Evolutionary conservation across 2,329 filamentous ascomycete species (phyloP).

Genomic region (Cladosporium cucumerinum): DNA sequence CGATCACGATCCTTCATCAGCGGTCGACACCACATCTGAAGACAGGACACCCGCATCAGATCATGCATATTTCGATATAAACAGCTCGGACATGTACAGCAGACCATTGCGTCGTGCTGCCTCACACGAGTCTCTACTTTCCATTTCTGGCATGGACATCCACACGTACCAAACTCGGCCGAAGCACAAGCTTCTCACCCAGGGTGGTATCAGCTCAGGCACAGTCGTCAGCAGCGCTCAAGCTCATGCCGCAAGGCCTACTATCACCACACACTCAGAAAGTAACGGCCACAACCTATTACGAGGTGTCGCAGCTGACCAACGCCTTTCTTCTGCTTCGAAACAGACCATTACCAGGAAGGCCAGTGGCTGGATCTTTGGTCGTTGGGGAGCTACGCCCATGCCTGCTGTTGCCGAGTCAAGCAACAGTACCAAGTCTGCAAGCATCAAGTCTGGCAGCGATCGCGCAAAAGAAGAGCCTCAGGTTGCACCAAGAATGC

Average conservation of each 20-base stretch:
- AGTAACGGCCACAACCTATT: conserved; percentile 30
- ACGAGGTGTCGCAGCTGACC: conserved; percentile 34
- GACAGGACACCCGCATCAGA: conserved; percentile 26
- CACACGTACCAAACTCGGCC: conserved; percentile 69
- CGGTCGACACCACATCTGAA: conserved; percentile 14
- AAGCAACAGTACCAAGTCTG: conserved; percentile 11
- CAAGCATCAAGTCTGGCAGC: conserved; percentile 15
- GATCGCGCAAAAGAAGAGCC: conserved; percentile 24
- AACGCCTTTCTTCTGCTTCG: conserved; percentile 36
- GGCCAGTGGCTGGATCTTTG: conserved; percentile 64
- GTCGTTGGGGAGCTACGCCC: conserved; percentile 59
- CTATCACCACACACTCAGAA: conserved; percentile 20
- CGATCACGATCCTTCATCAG: background rate
- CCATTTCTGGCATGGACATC: conserved; percentile 82
- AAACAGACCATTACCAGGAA: conserved; percentile 47
- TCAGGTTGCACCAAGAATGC: conserved; percentile 36
- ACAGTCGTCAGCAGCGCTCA: conserved; percentile 39
- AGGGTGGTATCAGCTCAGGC: conserved; percentile 49
- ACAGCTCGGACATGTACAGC: conserved; percentile 14
- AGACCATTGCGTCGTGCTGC: conserved; percentile 53
- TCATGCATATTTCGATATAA: conserved; percentile 18
- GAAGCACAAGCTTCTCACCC: conserved; percentile 64
- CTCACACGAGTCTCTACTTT: conserved; percentile 88
- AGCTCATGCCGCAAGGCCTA: conserved; percentile 33
- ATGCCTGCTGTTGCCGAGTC: conserved; percentile 30